Conservation (phyloP, 2,329 filamentous ascomycete species). For the Ceratocystis variospora region DNA sequence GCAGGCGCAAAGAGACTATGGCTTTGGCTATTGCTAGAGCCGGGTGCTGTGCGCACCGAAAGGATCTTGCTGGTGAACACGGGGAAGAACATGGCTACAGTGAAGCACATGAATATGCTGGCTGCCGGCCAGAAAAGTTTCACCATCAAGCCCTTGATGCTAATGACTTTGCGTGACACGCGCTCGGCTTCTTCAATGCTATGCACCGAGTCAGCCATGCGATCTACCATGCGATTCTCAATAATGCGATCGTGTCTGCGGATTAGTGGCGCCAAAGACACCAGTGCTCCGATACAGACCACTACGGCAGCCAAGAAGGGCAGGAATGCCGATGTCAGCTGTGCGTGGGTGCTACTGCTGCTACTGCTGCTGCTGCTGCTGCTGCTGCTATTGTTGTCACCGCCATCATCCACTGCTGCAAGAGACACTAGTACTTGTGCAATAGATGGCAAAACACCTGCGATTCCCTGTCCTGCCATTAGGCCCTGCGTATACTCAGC, state of each 20-base stretch:
- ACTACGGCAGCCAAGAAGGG: conserved; percentile 82
- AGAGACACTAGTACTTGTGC: conserved; percentile 78
- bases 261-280: conserved; percentile 62
- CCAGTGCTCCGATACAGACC: conserved; percentile 55
- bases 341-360: conserved; percentile 20
- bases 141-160: conserved; percentile 51
- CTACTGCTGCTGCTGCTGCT: conserved; percentile 22
- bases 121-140: conserved; percentile 68
- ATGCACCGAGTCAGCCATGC: conserved; percentile 37
- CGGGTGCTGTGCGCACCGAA: conserved; percentile 27
- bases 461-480: conserved; percentile 87
- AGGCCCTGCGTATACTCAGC: conserved; percentile 89
- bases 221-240: conserved; percentile 35
- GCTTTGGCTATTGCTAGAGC: conserved; percentile 24
- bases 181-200: conserved; percentile 41
- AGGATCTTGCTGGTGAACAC: conserved; percentile 64
- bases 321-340: conserved; percentile 61
- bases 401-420: conserved; percentile 23
- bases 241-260: conserved; percentile 43
- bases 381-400: conserved; percentile 22
- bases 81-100: conserved; percentile 84
- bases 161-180: conserved; percentile 35
- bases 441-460: conserved; percentile 76
- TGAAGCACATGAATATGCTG: conserved; percentile 70
- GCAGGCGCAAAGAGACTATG: conserved; percentile 52